phyloP scores from a whole-genome alignment of 495 filamentous ascomycete genomes.

The Neurospora pannonica region DNA sequence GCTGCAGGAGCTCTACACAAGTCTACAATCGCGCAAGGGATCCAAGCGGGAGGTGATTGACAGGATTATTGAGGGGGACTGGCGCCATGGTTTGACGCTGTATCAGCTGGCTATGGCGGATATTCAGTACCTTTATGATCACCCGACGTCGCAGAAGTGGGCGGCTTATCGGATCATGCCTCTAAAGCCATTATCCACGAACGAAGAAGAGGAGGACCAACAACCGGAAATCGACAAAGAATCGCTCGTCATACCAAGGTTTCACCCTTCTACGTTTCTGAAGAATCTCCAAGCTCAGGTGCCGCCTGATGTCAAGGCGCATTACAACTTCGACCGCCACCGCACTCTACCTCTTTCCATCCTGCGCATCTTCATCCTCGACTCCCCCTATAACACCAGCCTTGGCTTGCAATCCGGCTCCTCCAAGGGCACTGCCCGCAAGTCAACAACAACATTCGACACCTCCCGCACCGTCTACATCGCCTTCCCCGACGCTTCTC shows the following conservation, averaged over 20 bases:
- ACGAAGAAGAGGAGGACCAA: conserved; percentile 19
- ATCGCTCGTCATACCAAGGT: conserved; percentile 50
- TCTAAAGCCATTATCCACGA: conserved; percentile 23
- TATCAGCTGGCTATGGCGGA: conserved; percentile 77
- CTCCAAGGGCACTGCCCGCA: conserved; percentile 22
- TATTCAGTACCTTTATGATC: conserved; percentile 67
- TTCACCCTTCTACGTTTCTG: conserved; percentile 69
- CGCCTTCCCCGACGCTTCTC: conserved; percentile 69
- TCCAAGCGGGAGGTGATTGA: conserved; percentile 66
- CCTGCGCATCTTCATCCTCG: conserved; percentile 63
- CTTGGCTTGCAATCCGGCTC: conserved; percentile 46
- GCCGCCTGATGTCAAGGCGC: conserved; percentile 65
- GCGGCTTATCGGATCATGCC: conserved; percentile 53
- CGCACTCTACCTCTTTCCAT: conserved; percentile 55
- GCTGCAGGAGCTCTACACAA: conserved; percentile 52
- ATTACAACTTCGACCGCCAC: conserved; percentile 64
- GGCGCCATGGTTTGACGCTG: conserved; percentile 65
- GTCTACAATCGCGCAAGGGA: conserved; percentile 48
- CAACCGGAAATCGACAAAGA: conserved; percentile 26
- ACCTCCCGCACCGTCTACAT: conserved; percentile 60
- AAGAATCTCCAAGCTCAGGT: conserved; percentile 61
- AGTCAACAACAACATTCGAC: conserved; percentile 33
- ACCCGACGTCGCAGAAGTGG: conserved; percentile 65
- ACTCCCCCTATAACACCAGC: conserved; percentile 58
- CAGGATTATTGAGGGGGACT: conserved; percentile 71